phyloP scores from a whole-genome alignment of 1,284 basidiomycete genomes.

The Ceratobasidium papillatum region DNA sequence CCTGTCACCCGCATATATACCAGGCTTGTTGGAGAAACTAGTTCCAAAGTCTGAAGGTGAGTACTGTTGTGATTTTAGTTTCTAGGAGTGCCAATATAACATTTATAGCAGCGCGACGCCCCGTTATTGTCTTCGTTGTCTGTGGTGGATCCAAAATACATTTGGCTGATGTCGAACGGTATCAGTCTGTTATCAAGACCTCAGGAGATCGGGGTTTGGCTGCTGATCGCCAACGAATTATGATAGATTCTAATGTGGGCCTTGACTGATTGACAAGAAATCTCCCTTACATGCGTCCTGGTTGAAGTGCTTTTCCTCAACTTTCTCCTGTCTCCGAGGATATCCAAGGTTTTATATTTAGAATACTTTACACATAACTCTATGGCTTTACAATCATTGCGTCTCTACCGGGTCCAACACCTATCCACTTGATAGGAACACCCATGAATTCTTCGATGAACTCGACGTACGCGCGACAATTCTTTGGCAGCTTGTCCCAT shows the following conservation, averaged over 20 bases:
- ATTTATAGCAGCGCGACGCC: constrained; percentile 43
- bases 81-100: neutral
- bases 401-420: constrained; percentile 84
- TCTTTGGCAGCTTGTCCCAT: constrained; percentile 85
- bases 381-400: constrained; percentile 66
- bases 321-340: neutral
- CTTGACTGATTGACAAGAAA: neutral
- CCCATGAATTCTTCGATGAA: constrained; percentile 86
- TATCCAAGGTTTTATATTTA: neutral
- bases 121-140: constrained; percentile 68
- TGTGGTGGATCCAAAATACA: constrained; percentile 79
- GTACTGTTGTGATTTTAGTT: constrained; percentile 38
- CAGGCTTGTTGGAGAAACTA: constrained; percentile 62
- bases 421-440: constrained; percentile 91
- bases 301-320: neutral
- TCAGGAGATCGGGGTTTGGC: constrained; percentile 6
- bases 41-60: constrained; percentile 44
- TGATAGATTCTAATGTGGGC: constrained; percentile 19
- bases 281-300: neutral
- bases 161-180: constrained; percentile 54
- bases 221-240: neutral
- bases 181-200: constrained; percentile 25
- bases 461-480: constrained; percentile 86
- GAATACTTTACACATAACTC: constrained; percentile 13
- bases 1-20: constrained; percentile 68